phyloP scores from a whole-genome alignment of 306 rosid species.

The Elaeagnus macrophylla region DNA sequence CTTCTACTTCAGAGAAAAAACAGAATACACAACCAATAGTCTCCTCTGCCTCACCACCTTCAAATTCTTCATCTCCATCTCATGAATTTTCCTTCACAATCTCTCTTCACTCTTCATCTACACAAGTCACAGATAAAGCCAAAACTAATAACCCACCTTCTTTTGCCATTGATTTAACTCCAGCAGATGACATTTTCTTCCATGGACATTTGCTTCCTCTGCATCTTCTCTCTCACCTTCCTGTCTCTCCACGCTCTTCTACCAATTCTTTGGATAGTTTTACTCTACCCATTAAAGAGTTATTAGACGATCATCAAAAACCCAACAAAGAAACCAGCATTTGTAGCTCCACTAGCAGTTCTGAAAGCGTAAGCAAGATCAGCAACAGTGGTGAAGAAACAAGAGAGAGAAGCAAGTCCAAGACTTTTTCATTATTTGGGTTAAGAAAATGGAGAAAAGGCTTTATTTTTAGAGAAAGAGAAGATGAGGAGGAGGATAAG shows the following conservation, averaged over 20 bases:
- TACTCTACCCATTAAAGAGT: slow-evolving; percentile 48
- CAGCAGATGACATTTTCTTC: slow-evolving; percentile 96
- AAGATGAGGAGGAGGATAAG: slow-evolving; percentile 23
- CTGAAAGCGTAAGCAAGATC: neutral
- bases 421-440: slow-evolving; percentile 52
- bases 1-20: slow-evolving; percentile 11
- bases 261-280: slow-evolving; percentile 57
- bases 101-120: slow-evolving; percentile 59
- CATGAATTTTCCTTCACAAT: slow-evolving; percentile 94
- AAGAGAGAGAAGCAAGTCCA: slow-evolving; percentile 43
- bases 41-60: slow-evolving; percentile 43
- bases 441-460: slow-evolving; percentile 42
- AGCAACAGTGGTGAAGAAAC: slow-evolving; percentile 18
- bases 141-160: slow-evolving; percentile 36
- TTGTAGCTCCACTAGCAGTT: slow-evolving; percentile 20
- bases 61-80: slow-evolving; percentile 70
- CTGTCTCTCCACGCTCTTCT: slow-evolving; percentile 72
- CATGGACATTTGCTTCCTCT: slow-evolving; percentile 96
- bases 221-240: slow-evolving; percentile 75
- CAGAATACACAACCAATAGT: slow-evolving; percentile 5
- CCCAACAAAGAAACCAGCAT: slow-evolving; percentile 17
- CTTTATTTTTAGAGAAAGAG: slow-evolving; percentile 26
- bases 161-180: slow-evolving; percentile 72
- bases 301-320: slow-evolving; percentile 21
- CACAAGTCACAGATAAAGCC: slow-evolving; percentile 12